Percentiles rank a stretch among this genome's conserved stretches.
These are phyloP conservation scores for Moniliophthora roreri DNA, from an alignment of 1,284 basidiomycete species.

Conservation along the genomic window DNA sequence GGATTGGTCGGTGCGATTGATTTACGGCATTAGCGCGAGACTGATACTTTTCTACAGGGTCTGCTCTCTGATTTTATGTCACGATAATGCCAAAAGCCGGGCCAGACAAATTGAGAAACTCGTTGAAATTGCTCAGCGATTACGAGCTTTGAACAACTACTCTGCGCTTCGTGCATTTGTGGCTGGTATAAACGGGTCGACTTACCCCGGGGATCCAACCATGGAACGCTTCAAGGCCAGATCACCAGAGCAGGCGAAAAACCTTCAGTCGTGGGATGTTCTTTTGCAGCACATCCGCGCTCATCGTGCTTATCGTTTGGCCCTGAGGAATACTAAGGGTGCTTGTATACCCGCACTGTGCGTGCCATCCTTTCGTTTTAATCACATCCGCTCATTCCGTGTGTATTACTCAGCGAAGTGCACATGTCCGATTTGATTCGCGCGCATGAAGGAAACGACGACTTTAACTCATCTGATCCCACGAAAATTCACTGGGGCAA, in stretches of 20 bases:
- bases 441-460: constrained; percentile 74
- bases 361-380: constrained; percentile 27
- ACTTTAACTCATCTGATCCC: constrained; percentile 57
- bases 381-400: constrained; percentile 10
- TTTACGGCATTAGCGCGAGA: neutral
- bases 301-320: constrained; percentile 78
- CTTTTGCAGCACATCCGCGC: constrained; percentile 70
- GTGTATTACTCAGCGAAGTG: constrained; percentile 59
- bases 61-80: constrained; percentile 75
- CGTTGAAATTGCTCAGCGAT: constrained; percentile 68
- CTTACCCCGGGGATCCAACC: constrained; percentile 67
- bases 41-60: constrained; percentile 47
- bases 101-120: constrained; percentile 77
- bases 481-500: constrained; percentile 82
- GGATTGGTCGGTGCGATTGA: constrained; percentile 56
- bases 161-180: constrained; percentile 79
- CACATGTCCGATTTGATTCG: constrained; percentile 79
- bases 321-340: constrained; percentile 76
- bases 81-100: constrained; percentile 65
- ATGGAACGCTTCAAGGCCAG: constrained; percentile 66
- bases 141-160: constrained; percentile 75
- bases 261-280: constrained; percentile 74
- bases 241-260: constrained; percentile 64
- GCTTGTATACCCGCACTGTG: constrained; percentile 81
- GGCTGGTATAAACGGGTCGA: constrained; percentile 78